Evolutionary conservation across 2,329 filamentous ascomycete genomes (phyloP).

Genomic region (Aspergillus thermomutatus): DNA sequence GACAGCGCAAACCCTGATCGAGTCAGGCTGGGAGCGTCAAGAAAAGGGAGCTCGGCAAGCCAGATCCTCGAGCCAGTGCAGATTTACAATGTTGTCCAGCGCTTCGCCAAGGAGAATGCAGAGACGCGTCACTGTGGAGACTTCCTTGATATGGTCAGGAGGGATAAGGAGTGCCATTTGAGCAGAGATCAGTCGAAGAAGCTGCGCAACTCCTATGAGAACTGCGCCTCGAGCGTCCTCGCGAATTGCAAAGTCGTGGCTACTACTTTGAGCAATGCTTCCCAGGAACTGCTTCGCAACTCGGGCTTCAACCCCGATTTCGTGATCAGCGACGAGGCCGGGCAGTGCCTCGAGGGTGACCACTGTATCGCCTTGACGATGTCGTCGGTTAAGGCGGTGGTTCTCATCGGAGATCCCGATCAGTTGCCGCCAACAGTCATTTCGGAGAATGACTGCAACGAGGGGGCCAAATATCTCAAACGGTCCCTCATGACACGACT

Average conservation of each 20-base stretch:
- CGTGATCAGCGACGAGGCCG: slow-evolving; percentile 13
- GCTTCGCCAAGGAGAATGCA: not conserved
- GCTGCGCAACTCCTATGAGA: not conserved
- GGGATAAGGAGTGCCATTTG: not conserved
- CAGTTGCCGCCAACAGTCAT: slow-evolving; percentile 12
- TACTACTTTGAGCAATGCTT: slow-evolving; percentile 2
- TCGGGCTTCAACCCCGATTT: slow-evolving; percentile 5
- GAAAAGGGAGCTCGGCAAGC: not conserved
- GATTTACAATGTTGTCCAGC: not conserved
- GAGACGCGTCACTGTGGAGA: not conserved
- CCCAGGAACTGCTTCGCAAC: not conserved
- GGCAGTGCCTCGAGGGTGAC: slow-evolving; percentile 13
- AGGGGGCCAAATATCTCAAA: slow-evolving; percentile 5
- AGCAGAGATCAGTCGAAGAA: not conserved
- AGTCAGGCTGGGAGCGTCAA: not conserved
- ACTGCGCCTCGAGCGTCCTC: not conserved
- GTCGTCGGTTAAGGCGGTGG: slow-evolving; percentile 1
- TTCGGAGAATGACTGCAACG: slow-evolving; percentile 4
- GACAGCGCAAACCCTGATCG: not conserved
- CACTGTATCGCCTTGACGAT: slow-evolving; percentile 10
- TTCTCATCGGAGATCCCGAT: slow-evolving; percentile 10
- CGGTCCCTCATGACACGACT: slow-evolving; percentile 4
- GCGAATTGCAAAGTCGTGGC: not conserved
- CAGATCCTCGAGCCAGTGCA: not conserved
- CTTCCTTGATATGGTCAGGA: not conserved